Conservation (phyloP, 169 alveolate genomes). For the Plasmodium vivax region DNA sequence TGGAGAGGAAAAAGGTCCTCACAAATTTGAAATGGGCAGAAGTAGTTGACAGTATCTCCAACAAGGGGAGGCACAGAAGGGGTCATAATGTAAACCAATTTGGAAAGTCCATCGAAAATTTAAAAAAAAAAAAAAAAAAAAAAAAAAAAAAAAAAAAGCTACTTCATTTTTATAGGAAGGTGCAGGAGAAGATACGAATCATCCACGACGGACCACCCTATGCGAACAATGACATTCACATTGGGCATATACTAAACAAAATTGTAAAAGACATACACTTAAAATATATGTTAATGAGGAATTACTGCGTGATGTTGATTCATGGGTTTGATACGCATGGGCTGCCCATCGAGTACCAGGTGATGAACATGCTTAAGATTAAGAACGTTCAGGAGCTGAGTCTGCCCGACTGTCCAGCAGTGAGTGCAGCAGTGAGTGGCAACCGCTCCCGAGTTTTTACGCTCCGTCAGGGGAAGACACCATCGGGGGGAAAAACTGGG, state of each 20-base stretch:
- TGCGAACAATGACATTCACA: constrained; percentile 90
- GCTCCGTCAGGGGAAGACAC: neutral
- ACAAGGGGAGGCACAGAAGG: neutral
- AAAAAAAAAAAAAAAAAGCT: constrained; percentile 4
- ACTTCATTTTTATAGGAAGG: constrained; percentile 2
- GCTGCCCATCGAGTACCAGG: constrained; percentile 89
- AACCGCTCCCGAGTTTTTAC: neutral
- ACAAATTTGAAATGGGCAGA: neutral
- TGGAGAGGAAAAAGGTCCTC: neutral
- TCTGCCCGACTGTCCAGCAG: neutral
- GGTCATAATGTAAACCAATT: neutral
- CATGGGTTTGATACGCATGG: constrained; percentile 95
- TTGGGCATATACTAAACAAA: constrained; percentile 90
- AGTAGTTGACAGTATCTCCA: neutral
- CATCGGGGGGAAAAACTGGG: neutral
- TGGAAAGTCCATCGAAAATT: neutral
- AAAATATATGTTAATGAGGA: constrained; percentile 81
- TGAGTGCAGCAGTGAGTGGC: neutral
- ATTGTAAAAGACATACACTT: constrained; percentile 88
- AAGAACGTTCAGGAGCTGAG: constrained; percentile 27
- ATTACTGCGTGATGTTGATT: constrained; percentile 81
- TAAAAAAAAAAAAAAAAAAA: constrained; percentile 4
- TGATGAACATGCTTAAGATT: constrained; percentile 66
- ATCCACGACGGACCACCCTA: constrained; percentile 93
- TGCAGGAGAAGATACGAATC: constrained; percentile 35